Percentiles rank a stretch among this genome's conserved stretches.
These are phyloP conservation scores for Hymenoscyphus occultus DNA, from an alignment of 2,329 filamentous ascomycete genomes.

Conservation along the genomic window DNA sequence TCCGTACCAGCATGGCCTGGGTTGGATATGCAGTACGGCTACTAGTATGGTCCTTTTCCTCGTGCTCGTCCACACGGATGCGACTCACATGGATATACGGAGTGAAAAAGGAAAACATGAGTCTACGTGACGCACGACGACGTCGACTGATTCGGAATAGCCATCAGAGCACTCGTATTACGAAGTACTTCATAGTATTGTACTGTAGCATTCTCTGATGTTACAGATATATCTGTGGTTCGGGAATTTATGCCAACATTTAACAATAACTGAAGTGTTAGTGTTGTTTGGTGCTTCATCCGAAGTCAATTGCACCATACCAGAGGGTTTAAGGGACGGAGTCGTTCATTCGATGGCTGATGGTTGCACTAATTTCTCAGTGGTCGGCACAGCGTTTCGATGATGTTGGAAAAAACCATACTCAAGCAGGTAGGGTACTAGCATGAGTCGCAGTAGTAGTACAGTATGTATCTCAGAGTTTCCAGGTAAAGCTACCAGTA, in stretches of 20 bases:
- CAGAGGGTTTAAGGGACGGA: neutral
- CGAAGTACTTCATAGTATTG: too few relatives aligned
- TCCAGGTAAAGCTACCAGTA: too few relatives aligned
- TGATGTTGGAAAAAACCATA: neutral
- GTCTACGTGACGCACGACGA: neutral
- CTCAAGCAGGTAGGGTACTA: neutral
- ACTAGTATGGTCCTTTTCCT: too few relatives aligned
- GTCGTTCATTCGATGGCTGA: neutral
- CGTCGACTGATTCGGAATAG: neutral
- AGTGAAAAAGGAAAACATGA: neutral
- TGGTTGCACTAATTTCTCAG: neutral
- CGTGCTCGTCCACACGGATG: neutral
- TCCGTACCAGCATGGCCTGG: neutral
- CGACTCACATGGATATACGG: neutral
- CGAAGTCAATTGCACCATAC: neutral
- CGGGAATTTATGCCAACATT: neutral
- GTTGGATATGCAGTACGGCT: neutral
- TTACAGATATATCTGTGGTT: neutral
- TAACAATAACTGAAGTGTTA: neutral
- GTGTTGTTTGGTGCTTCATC: neutral
- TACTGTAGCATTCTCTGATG: too few relatives aligned
- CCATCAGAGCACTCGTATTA: too few relatives aligned
- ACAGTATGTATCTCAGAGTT: too few relatives aligned
- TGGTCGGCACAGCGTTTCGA: neutral
- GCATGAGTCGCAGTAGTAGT: too few relatives aligned